Conservation (phyloP, 2,329 filamentous ascomycete genomes). For the Penicillium capsulatum region DNA sequence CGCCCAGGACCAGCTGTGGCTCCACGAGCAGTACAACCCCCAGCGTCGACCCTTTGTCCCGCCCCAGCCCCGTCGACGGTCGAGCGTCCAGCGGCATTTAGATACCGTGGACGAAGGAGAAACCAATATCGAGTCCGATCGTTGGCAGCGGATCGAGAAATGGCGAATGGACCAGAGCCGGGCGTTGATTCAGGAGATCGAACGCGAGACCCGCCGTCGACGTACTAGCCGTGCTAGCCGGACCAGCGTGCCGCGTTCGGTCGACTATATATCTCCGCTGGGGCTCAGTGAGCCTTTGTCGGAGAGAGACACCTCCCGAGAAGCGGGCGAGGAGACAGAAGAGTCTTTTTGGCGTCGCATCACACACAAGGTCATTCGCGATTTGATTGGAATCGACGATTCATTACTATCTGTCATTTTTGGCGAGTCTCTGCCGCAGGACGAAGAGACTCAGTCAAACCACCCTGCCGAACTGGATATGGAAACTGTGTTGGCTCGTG, state of each 20-base stretch:
- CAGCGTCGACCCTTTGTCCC: constrained; percentile 49
- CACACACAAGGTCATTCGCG: constrained; percentile 78
- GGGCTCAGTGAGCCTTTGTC: constrained; percentile 50
- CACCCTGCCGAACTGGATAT: constrained; percentile 35
- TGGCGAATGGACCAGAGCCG: constrained; percentile 91
- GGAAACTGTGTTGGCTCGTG: constrained; percentile 31
- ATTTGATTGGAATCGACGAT: constrained; percentile 89
- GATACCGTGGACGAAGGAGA: constrained; percentile 56
- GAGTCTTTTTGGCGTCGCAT: constrained; percentile 76
- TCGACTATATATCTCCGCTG: constrained; percentile 15
- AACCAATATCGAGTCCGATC: constrained; percentile 63
- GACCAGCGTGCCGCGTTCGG: constrained; percentile 18
- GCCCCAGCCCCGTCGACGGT: constrained; percentile 47
- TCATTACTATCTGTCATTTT: constrained; percentile 78
- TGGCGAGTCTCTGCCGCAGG: constrained; percentile 65
- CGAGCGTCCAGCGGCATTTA: constrained; percentile 55
- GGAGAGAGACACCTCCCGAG: constrained; percentile 44
- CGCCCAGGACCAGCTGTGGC: constrained; percentile 80
- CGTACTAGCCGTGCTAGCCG: constrained; percentile 34
- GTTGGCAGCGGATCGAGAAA: constrained; percentile 77
- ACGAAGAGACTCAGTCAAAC: constrained; percentile 9
- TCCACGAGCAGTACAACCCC: constrained; percentile 82
- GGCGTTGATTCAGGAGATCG: constrained; percentile 80
- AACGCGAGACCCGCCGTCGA: constrained; percentile 72
- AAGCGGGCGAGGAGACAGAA: constrained; percentile 45